phyloP scores from a whole-genome alignment of 2,329 filamentous ascomycete species.

The Diaporthe humulicola region DNA sequence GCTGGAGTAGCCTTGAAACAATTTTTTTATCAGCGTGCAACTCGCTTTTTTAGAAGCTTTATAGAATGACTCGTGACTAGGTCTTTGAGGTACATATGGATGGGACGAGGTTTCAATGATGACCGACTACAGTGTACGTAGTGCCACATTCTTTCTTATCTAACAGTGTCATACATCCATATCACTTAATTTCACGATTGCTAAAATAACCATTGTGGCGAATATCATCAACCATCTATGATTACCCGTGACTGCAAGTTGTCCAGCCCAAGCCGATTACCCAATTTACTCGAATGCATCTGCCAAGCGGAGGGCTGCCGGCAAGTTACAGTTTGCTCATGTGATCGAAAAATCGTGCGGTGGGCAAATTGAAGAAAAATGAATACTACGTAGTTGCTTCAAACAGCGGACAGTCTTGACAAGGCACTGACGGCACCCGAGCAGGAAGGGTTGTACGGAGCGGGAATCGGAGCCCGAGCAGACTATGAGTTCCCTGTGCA shows the following conservation, averaged over 20 bases:
- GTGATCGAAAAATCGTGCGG: not conserved
- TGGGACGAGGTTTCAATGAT: not conserved
- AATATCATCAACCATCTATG: not conserved
- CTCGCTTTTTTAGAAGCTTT: conserved; percentile 2
- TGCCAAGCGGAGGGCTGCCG: not conserved
- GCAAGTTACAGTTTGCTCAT: not conserved
- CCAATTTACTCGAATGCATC: not conserved
- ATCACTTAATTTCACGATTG: too few relatives aligned
- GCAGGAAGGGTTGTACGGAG: not conserved
- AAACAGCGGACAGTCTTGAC: not conserved
- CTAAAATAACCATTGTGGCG: not conserved
- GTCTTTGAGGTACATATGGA: not conserved
- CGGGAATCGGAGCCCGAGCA: not conserved
- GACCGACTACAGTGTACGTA: not conserved
- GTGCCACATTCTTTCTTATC: not conserved
- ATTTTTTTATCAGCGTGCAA: not conserved
- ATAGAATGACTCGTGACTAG: not conserved
- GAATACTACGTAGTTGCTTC: conserved; percentile 1
- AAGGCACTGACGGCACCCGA: not conserved
- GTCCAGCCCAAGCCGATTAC: not conserved
- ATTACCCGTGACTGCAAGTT: not conserved
- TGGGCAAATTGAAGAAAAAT: not conserved
- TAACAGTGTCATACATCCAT: not conserved
- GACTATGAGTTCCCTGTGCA: not conserved
- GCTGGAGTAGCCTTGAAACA: not conserved